A percentile compares a stretch with the other conserved stretches of the same genome.
Evolutionary conservation across 2,329 filamentous ascomycete genomes (phyloP).

Genomic region (Colletotrichum sp.): DNA sequence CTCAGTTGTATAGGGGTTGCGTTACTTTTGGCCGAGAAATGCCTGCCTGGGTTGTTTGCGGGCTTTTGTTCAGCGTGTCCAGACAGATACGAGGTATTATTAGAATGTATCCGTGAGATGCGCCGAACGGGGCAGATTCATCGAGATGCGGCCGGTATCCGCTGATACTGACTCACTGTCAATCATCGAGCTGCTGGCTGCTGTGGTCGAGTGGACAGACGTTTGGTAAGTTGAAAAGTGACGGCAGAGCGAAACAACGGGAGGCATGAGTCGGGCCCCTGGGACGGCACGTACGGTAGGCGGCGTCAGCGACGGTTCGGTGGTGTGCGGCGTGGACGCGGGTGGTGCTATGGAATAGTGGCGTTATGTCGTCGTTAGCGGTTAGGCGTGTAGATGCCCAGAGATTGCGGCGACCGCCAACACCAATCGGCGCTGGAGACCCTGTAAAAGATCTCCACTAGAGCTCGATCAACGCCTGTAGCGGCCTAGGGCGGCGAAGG

Average conservation of each 20-base stretch:
- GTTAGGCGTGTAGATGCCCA: slow-evolving; percentile 5
- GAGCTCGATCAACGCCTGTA: neutral
- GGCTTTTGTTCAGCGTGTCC: neutral
- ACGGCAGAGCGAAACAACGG: neutral
- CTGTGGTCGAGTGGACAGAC: neutral
- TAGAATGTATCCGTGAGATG: neutral
- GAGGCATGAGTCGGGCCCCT: neutral
- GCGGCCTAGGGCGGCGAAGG: neutral
- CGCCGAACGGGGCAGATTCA: neutral
- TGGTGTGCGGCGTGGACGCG: neutral
- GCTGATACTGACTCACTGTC: neutral
- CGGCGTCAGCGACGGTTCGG: neutral
- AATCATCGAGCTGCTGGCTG: neutral
- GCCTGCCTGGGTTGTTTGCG: neutral
- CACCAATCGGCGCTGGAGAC: neutral
- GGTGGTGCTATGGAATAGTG: neutral
- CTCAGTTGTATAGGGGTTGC: neutral
- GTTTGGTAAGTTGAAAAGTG: neutral
- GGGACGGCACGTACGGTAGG: neutral
- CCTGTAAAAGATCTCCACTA: slow-evolving; percentile 8
- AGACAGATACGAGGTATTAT: neutral
- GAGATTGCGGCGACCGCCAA: slow-evolving; percentile 7
- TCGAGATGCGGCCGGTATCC: neutral
- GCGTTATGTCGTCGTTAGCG: neutral
- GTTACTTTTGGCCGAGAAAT: neutral